Percentiles rank a stretch among this genome's conserved stretches.
Conservation (phyloP, 345 rosid species). For the Brassica cretica region DNA sequence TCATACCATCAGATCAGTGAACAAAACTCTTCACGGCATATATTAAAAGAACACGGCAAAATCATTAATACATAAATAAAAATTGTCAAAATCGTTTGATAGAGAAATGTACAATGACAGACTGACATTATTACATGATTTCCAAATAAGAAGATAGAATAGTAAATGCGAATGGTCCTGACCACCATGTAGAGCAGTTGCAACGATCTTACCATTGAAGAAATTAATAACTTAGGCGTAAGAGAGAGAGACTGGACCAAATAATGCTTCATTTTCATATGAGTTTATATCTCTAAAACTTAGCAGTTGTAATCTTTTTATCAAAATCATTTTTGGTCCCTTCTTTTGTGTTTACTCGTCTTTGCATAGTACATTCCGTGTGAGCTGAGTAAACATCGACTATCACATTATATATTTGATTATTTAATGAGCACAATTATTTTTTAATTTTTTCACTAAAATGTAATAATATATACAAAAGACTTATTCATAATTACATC, state of each 20-base stretch:
- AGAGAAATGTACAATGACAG: constrained; percentile 8
- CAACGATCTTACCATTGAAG: constrained; percentile 14
- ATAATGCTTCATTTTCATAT: constrained; percentile 20
- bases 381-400: constrained; percentile 12
- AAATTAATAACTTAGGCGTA: constrained; percentile 7
- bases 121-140: constrained; percentile 1
- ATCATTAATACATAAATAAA: background rate
- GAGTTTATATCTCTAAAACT: constrained; percentile 3
- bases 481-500: no score
- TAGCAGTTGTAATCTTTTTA: background rate
- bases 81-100: constrained; percentile 1
- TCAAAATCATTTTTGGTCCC: constrained; percentile 30
- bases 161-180: constrained; percentile 32
- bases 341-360: constrained; percentile 22
- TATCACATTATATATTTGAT: constrained; percentile 5
- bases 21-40: background rate
- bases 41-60: background rate
- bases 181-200: constrained; percentile 25
- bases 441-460: background rate
- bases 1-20: background rate
- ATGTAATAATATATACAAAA: no score
- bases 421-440: background rate
- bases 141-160: constrained; percentile 9
- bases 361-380: constrained; percentile 5
- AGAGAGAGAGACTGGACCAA: constrained; percentile 32